Evolutionary conservation across 106 monocot genomes (phyloP).

Genomic region (Acorus calamus): DNA sequence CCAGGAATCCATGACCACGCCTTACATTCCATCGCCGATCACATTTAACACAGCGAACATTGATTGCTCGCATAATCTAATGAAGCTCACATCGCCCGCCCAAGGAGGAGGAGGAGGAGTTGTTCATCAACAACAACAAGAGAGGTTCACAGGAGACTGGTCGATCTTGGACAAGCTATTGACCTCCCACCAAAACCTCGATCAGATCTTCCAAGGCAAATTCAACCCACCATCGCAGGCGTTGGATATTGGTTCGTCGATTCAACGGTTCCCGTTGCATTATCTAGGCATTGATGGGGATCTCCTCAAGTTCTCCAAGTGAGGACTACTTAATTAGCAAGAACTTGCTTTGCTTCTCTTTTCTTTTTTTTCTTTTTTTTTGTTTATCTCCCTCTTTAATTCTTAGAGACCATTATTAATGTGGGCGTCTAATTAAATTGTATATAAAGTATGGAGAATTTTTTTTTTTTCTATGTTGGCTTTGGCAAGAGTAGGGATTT

Average conservation of each 20-base stretch:
- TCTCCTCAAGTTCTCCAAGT: constrained; percentile 44
- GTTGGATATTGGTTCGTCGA: constrained; percentile 29
- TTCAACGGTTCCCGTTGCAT: constrained; percentile 37
- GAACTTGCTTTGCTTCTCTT: too few species aligned
- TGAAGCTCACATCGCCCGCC: constrained; percentile 31
- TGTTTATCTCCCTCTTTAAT: too few species aligned
- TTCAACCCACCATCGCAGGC: constrained; percentile 13
- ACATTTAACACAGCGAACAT: constrained; percentile 36
- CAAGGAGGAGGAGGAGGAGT: neutral
- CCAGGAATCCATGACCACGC: constrained; percentile 29
- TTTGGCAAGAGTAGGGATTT: too few species aligned
- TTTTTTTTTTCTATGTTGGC: too few species aligned
- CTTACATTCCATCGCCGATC: constrained; percentile 10
- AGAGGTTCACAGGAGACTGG: constrained; percentile 42
- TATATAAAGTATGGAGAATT: too few species aligned
- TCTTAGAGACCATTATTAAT: too few species aligned
- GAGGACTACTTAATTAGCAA: neutral
- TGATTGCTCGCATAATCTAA: constrained; percentile 65
- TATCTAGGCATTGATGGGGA: constrained; percentile 46
- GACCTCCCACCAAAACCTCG: constrained; percentile 64
- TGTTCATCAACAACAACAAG: constrained; percentile 3
- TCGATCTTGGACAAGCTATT: constrained; percentile 83
- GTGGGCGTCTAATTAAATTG: too few species aligned
- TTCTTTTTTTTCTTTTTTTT: too few species aligned
- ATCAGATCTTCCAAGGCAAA: constrained; percentile 52